A percentile compares a stretch with the other conserved stretches of the same genome.
phyloP scores from a whole-genome alignment of 2,329 filamentous ascomycete genomes.

The Scedosporium boydii region DNA sequence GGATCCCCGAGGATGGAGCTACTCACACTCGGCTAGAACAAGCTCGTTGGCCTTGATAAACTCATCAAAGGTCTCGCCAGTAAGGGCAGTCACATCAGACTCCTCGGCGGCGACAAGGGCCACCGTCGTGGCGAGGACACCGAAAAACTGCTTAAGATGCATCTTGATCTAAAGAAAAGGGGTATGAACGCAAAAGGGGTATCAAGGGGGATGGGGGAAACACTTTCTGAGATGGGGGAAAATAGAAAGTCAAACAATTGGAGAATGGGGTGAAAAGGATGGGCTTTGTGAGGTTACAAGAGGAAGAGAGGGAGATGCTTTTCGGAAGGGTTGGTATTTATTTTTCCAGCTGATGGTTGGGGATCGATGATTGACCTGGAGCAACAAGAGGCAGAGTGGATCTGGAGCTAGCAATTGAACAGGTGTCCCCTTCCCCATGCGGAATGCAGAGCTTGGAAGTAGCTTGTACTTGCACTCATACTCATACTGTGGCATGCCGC shows the following conservation, averaged over 20 bases:
- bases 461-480: no score
- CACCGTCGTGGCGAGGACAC: constrained; percentile 45
- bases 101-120: constrained; percentile 48
- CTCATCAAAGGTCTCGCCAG: constrained; percentile 74
- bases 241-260: constrained; percentile 7
- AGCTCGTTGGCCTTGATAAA: constrained; percentile 82
- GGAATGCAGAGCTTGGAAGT: not conserved
- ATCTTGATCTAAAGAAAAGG: constrained; percentile 23
- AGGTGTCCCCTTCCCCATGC: constrained; percentile 28
- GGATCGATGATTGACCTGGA: constrained; percentile 3
- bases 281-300: constrained; percentile 12
- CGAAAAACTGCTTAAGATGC: constrained; percentile 41
- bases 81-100: constrained; percentile 79
- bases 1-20: not conserved
- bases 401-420: constrained; percentile 27
- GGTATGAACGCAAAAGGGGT: constrained; percentile 4
- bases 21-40: constrained; percentile 87
- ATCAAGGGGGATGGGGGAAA: constrained; percentile 4
- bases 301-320: constrained; percentile 13
- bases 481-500: not conserved
- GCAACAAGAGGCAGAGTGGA: constrained; percentile 10
- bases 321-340: constrained; percentile 23
- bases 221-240: not conserved
- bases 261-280: constrained; percentile 8
- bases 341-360: constrained; percentile 12